Evolutionary conservation across 2,329 filamentous ascomycete species (phyloP), one percentile per base, ranked within the genome.

Genomic region (Fusarium sp.): DNA sequence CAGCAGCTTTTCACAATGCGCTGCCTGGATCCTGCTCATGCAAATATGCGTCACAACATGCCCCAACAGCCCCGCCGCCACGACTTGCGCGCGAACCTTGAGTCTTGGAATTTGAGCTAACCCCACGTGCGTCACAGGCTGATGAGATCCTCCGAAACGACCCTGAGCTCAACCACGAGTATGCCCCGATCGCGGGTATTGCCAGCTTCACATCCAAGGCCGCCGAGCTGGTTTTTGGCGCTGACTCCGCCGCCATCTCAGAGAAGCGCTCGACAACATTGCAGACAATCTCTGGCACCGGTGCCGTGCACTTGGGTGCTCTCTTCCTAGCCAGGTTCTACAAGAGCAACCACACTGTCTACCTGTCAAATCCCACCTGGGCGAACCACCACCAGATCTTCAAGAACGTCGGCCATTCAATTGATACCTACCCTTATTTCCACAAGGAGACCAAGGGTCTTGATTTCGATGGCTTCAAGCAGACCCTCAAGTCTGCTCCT

Each of bases 301-400:
- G 96, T 78, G 96, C 96, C 72, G 92, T 98, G 75, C 96, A 99
- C 82, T 87, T 98, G 42, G 96, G 96, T 75, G 95, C 92, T 73
- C 91, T 97, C 77, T 99, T 99, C 91, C 92, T 99, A 69, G 87
- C 93, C 83, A 95, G 92, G 83, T 99, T 98, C 90, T 98, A 94
- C 88, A 87, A 87, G 80, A 88, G 89, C 81, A 90, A 88, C 85
- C 92, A 90, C 76, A 90, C 91, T 68, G 90, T 97, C 84, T 98
- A 98, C 88, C 88, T 98, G 83, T 98, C 95, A 79, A 93, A 93
- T 83, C 96, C 96, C 60, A 99, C 96, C 71, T 99, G 96, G 96
- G 95, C 93, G 77, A 99, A 99, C 87, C 96, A 99, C 90, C 92
- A 97, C 86, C 96, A 98, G 84, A 98, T 99, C 88, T 98, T 99